These are phyloP conservation scores for Linderniella brevidens DNA, from an alignment of 257 asterid genomes.

Conservation along the genomic window DNA sequence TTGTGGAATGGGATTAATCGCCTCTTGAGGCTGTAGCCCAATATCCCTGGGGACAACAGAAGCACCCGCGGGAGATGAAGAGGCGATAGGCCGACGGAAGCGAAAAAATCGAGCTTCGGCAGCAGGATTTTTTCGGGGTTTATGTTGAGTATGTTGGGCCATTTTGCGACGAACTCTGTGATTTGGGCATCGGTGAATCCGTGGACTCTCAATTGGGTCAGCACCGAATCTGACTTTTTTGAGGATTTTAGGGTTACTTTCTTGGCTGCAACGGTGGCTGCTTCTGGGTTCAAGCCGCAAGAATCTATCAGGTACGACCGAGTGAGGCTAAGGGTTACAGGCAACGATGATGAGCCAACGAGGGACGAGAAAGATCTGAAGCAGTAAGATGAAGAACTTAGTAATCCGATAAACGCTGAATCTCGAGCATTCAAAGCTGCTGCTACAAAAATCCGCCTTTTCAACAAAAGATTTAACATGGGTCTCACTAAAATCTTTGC, in stretches of 20 bases:
- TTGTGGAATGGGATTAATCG: conserved; percentile 13
- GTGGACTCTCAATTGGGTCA: neutral
- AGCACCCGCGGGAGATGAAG: neutral
- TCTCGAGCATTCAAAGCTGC: no score
- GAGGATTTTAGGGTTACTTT: neutral
- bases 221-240: neutral
- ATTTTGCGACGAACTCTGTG: neutral
- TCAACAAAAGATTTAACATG: no score
- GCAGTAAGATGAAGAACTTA: no score
- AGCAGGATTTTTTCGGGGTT: conserved; percentile 8
- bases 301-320: neutral
- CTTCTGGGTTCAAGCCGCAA: neutral
- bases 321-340: no score
- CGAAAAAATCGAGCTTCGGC: conserved; percentile 19
- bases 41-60: neutral
- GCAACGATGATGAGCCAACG: no score
- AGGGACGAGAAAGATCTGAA: no score
- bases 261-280: neutral
- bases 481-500: no score
- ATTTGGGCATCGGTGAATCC: neutral
- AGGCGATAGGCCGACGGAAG: conserved; percentile 13
- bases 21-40: conserved; percentile 8
- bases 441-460: no score
- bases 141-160: neutral
- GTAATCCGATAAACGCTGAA: no score